phyloP scores from a whole-genome alignment of 2,329 filamentous ascomycete species.

The Monilinia laxa region DNA sequence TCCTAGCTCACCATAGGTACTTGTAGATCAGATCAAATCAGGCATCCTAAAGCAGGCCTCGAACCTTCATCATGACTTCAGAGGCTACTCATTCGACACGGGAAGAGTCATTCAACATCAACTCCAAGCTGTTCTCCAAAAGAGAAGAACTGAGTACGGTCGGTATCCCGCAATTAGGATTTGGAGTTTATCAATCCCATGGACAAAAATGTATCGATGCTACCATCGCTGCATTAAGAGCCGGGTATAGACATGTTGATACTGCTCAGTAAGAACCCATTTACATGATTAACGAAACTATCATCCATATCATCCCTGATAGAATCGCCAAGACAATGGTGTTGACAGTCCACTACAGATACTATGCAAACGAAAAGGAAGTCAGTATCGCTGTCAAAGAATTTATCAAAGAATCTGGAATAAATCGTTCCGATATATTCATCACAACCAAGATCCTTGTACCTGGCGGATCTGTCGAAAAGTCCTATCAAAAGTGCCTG shows the following conservation, averaged over 20 bases:
- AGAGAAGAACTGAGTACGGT: not conserved
- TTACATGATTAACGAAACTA: not conserved
- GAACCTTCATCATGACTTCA: not conserved
- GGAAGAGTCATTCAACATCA: not conserved
- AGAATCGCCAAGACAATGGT: not conserved
- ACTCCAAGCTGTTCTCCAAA: not conserved
- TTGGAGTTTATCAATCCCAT: constrained; percentile 21
- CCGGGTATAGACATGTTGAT: constrained; percentile 19
- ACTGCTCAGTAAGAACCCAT: constrained; percentile 20
- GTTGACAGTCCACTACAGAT: constrained; percentile 1
- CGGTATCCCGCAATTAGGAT: constrained; percentile 22
- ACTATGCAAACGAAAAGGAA: constrained; percentile 24
- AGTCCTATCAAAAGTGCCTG: constrained; percentile 19
- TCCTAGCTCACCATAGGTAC: not conserved
- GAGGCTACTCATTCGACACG: not conserved
- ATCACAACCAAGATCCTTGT: constrained; percentile 23
- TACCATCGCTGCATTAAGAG: constrained; percentile 9
- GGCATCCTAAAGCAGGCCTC: not conserved
- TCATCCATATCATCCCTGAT: not conserved
- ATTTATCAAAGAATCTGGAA: constrained; percentile 13
- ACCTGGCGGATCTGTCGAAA: constrained; percentile 7
- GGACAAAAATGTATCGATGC: constrained; percentile 21
- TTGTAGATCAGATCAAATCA: not conserved
- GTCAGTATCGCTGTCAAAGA: constrained; percentile 14
- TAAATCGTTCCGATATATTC: constrained; percentile 18